phyloP scores from a whole-genome alignment of 139 green algal genomes.

The Tetradesmus obliquus region DNA sequence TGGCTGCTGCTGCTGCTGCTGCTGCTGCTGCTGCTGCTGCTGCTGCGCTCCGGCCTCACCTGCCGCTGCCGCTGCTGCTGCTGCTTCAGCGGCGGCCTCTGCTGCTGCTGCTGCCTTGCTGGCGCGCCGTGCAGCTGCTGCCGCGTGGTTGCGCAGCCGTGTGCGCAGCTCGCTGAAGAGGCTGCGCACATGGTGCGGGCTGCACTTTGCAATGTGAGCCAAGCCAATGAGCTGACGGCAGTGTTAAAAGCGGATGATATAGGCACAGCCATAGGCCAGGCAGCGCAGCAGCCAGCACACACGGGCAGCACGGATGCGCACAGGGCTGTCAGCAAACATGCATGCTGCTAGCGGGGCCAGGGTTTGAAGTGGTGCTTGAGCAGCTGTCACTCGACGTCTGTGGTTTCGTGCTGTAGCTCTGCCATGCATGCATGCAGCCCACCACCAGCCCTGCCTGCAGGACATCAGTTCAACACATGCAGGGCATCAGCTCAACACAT shows the following conservation, averaged over 20 bases:
- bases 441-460: too few relatives aligned
- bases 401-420: too few relatives aligned
- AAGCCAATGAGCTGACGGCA: conserved; percentile 9
- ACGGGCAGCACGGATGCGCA: too few relatives aligned
- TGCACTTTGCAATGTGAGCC: neutral
- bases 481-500: too few relatives aligned
- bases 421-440: too few relatives aligned
- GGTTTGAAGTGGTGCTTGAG: too few relatives aligned
- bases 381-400: too few relatives aligned
- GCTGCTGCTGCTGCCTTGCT: neutral
- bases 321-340: too few relatives aligned
- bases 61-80: neutral
- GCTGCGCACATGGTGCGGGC: conserved; percentile 24
- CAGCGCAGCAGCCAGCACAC: too few relatives aligned
- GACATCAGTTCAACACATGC: too few relatives aligned
- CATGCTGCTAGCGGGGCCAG: too few relatives aligned
- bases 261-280: too few relatives aligned
- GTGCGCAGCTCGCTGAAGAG: conserved; percentile 31
- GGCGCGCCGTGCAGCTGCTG: neutral
- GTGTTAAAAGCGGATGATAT: neutral
- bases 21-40: conserved; percentile 24
- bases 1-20: conserved; percentile 16
- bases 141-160: neutral
- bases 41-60: neutral
- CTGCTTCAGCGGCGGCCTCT: neutral